phyloP scores from a whole-genome alignment of 768 basidiomycete species.

The Rickenella mellea region DNA sequence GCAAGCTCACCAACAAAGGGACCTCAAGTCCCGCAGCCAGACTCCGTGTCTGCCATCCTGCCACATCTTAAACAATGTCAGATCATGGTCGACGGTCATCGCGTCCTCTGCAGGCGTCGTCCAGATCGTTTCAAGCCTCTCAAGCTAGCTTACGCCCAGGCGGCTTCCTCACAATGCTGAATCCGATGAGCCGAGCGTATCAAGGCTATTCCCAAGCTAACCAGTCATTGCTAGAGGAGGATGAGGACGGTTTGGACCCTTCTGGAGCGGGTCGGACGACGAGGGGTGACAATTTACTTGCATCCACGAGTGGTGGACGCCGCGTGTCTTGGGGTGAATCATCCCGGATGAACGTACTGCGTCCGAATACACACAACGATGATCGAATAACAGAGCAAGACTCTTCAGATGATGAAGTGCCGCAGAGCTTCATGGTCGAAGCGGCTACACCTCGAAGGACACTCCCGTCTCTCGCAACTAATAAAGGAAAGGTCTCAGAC shows the following conservation, averaged over 20 bases:
- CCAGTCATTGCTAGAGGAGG: conserved; percentile 65
- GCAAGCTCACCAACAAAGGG: too few species aligned
- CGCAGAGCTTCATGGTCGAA: conserved; percentile 81
- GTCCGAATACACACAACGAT: conserved; percentile 67
- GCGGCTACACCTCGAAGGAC: conserved; percentile 35
- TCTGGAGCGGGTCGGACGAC: conserved; percentile 46
- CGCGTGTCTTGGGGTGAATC: conserved; percentile 51
- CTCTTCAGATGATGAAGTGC: conserved; percentile 75
- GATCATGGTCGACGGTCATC: neutral
- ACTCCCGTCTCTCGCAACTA: conserved; percentile 12
- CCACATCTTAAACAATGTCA: too few species aligned
- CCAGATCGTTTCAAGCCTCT: neutral
- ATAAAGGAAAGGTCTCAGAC: conserved; percentile 24
- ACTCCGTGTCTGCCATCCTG: too few species aligned
- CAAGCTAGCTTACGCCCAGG: neutral
- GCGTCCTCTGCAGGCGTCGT: neutral
- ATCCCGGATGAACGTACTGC: conserved; percentile 47
- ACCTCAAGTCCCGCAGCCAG: too few species aligned
- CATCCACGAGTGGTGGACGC: conserved; percentile 27
- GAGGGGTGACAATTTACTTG: conserved; percentile 27
- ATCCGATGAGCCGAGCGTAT: conserved; percentile 66
- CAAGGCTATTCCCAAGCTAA: conserved; percentile 70
- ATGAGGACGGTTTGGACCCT: conserved; percentile 39
- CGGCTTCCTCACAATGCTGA: conserved; percentile 67
- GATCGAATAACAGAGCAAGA: conserved; percentile 46